These are phyloP conservation scores for Cystobasidium sp. DNA, from an alignment of 1,284 basidiomycete genomes.

Conservation along the genomic window DNA sequence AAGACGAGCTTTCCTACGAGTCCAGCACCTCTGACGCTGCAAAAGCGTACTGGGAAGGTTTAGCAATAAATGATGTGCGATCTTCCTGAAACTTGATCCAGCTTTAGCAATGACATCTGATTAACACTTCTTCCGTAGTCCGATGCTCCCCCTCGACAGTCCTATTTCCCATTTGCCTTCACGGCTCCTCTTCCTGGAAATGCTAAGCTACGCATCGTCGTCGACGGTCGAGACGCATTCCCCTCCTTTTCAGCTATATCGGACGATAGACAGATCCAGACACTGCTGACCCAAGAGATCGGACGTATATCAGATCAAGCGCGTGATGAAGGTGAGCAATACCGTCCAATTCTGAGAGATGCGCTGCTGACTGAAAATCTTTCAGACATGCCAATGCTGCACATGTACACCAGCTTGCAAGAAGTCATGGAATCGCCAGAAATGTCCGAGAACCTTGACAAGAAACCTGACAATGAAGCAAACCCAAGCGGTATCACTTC, in stretches of 20 bases:
- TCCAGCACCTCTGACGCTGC: background rate
- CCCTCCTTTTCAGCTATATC: slow-evolving; percentile 1
- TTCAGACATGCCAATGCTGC: slow-evolving; percentile 31
- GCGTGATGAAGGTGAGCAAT: slow-evolving; percentile 14
- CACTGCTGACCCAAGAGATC: background rate
- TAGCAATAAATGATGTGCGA: background rate
- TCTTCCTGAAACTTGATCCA: background rate
- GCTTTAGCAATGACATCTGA: background rate
- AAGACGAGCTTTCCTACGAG: slow-evolving; percentile 20
- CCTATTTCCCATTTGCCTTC: slow-evolving; percentile 24
- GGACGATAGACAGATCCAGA: slow-evolving; percentile 11
- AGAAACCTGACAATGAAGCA: too few species aligned
- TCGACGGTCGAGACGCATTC: background rate
- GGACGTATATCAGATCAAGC: background rate
- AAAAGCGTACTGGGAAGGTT: slow-evolving; percentile 11
- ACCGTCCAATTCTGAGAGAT: too few species aligned
- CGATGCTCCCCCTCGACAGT: background rate
- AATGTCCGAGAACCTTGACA: background rate
- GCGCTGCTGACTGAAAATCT: background rate
- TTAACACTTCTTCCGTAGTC: background rate
- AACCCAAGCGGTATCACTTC: background rate
- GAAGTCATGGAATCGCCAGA: background rate
- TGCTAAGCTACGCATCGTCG: background rate
- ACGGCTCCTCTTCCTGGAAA: slow-evolving; percentile 8
- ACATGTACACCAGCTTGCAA: slow-evolving; percentile 27